phyloP scores from a whole-genome alignment of 768 basidiomycete genomes.

The Asterophora parasitica region DNA sequence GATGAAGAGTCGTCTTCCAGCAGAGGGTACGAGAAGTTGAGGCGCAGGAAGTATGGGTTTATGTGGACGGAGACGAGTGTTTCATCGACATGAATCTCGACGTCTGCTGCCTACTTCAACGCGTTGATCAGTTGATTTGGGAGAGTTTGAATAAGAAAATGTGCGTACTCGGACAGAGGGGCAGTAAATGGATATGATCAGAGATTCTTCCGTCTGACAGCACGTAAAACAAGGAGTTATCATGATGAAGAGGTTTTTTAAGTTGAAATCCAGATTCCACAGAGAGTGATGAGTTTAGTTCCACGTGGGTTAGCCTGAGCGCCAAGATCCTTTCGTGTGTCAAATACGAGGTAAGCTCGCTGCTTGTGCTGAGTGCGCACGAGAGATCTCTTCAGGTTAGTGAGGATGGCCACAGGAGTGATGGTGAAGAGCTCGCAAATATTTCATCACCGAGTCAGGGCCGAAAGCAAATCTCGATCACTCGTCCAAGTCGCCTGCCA shows the following conservation, averaged over 20 bases:
- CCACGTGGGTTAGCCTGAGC: neutral
- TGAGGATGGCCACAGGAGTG: neutral
- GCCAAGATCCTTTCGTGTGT: neutral
- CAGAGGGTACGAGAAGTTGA: slow-evolving; percentile 66
- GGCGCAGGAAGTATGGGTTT: slow-evolving; percentile 80
- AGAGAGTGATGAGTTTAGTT: neutral
- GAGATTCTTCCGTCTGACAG: slow-evolving; percentile 50
- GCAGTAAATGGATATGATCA: slow-evolving; percentile 61
- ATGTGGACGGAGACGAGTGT: slow-evolving; percentile 68
- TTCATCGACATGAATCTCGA: slow-evolving; percentile 73
- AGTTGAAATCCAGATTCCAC: too few species aligned
- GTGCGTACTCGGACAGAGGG: slow-evolving; percentile 63
- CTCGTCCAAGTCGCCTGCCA: neutral
- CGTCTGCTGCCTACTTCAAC: slow-evolving; percentile 68
- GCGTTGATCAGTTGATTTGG: slow-evolving; percentile 10
- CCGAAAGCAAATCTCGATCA: slow-evolving; percentile 1
- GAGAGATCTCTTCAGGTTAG: neutral
- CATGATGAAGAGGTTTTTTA: slow-evolving; percentile 38
- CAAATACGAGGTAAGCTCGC: neutral
- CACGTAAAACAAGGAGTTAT: slow-evolving; percentile 76
- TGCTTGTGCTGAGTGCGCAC: neutral
- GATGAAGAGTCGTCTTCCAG: slow-evolving; percentile 66
- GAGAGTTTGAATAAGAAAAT: slow-evolving; percentile 7
- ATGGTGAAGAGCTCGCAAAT: slow-evolving; percentile 4
- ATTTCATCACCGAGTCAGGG: slow-evolving; percentile 3